phyloP scores from a whole-genome alignment of 352 stramenopile genomes.

The Globisporangium sylvaticum region DNA sequence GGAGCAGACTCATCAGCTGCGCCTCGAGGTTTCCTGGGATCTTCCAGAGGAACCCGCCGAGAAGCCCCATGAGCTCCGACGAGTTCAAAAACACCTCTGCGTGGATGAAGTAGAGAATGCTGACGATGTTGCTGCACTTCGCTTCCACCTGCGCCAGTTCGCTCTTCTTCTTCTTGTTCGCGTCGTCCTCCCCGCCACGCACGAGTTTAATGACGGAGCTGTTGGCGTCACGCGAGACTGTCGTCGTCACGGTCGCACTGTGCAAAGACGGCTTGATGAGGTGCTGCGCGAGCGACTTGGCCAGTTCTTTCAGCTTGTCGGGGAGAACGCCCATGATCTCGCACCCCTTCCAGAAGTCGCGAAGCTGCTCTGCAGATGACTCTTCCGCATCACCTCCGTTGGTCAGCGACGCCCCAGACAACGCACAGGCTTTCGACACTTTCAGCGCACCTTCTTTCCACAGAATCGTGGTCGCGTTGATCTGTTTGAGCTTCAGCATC shows the following conservation, averaged over 20 bases:
- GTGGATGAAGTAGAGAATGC: slow-evolving; percentile 52
- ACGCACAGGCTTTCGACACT: slow-evolving; percentile 8
- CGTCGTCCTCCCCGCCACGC: neutral
- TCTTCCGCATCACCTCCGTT: neutral
- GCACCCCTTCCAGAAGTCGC: slow-evolving; percentile 57
- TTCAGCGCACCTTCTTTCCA: slow-evolving; percentile 44
- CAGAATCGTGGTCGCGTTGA: slow-evolving; percentile 32
- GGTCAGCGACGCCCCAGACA: neutral
- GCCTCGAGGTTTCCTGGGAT: slow-evolving; percentile 67
- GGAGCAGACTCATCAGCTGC: slow-evolving; percentile 53
- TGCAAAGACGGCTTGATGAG: slow-evolving; percentile 55
- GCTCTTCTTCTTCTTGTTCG: slow-evolving; percentile 11
- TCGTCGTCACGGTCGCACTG: slow-evolving; percentile 14
- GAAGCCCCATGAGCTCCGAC: slow-evolving; percentile 42
- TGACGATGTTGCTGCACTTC: slow-evolving; percentile 42
- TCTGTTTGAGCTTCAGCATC: slow-evolving; percentile 40
- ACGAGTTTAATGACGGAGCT: slow-evolving; percentile 24
- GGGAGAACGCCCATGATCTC: slow-evolving; percentile 41
- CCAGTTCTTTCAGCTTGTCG: slow-evolving; percentile 47
- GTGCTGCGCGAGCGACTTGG: slow-evolving; percentile 40
- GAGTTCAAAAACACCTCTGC: slow-evolving; percentile 41
- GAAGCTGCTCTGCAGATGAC: slow-evolving; percentile 18
- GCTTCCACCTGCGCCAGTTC: slow-evolving; percentile 26
- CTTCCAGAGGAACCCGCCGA: slow-evolving; percentile 63
- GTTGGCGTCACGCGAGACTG: slow-evolving; percentile 24